Percentiles rank a stretch among this genome's conserved stretches.
Evolutionary conservation across 306 rosid genomes (phyloP).

Genomic region (Quercus cerris): DNA sequence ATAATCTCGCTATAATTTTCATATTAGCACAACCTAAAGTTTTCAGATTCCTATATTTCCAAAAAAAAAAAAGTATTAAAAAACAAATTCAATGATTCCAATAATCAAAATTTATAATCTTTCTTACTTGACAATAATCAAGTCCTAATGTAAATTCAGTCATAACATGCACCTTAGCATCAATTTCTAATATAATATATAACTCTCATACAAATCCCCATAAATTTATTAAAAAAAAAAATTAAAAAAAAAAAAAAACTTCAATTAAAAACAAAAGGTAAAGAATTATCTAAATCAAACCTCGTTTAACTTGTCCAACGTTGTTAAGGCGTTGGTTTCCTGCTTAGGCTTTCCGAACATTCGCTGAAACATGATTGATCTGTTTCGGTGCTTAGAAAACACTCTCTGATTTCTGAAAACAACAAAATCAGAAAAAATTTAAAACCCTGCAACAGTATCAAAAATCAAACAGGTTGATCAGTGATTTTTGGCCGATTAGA

Average conservation of each 20-base stretch:
- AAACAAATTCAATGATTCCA: not conserved
- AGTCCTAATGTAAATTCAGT: not conserved
- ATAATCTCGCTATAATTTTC: not conserved
- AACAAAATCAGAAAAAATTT: not conserved
- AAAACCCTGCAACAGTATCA: not conserved
- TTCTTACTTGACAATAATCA: not conserved
- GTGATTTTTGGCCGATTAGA: not conserved
- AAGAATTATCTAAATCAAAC: constrained; percentile 17
- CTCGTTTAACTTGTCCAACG: constrained; percentile 93
- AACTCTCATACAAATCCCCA: not conserved
- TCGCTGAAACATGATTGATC: constrained; percentile 70
- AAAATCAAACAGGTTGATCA: not conserved
- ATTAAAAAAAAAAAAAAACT: not conserved
- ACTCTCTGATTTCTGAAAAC: not conserved
- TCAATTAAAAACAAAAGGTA: not conserved
- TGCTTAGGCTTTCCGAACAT: constrained; percentile 84
- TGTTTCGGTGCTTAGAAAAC: not conserved
- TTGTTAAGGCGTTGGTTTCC: constrained; percentile 65
- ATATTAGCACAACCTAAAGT: not conserved
- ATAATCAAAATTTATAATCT: not conserved
- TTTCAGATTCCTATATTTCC: not conserved
- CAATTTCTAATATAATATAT: not conserved
- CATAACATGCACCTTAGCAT: not conserved
- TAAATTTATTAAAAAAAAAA: too few relatives aligned
- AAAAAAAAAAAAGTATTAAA: not conserved